These are phyloP conservation scores for Kodamaea nitidulidarum DNA, from an alignment of 805 yeast genomes.

Conservation along the genomic window DNA sequence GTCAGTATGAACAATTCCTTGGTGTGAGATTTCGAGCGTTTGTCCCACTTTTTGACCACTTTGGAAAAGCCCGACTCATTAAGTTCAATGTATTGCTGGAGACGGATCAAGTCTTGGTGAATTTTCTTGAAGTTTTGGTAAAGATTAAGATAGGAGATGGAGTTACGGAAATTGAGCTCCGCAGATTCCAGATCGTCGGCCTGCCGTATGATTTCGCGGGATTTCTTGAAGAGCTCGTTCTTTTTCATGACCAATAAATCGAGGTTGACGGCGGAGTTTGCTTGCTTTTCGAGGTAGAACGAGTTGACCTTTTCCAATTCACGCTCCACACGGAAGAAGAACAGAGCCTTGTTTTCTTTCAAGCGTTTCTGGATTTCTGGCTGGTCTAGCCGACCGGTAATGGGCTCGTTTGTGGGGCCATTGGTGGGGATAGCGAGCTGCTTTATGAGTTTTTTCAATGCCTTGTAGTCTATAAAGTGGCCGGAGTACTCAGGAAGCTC, in stretches of 20 bases:
- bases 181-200: slow-evolving; percentile 6
- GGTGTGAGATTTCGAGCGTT: slow-evolving; percentile 89
- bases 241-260: slow-evolving; percentile 75
- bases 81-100: slow-evolving; percentile 90
- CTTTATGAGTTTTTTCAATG: slow-evolving; percentile 86
- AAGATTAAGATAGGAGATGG: slow-evolving; percentile 75
- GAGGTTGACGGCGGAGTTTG: slow-evolving; percentile 74
- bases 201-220: slow-evolving; percentile 10
- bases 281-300: slow-evolving; percentile 88
- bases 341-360: slow-evolving; percentile 87
- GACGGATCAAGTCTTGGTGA: slow-evolving; percentile 79
- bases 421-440: slow-evolving; percentile 53
- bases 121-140: slow-evolving; percentile 88
- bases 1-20: slow-evolving; percentile 87
- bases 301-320: slow-evolving; percentile 92
- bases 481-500: slow-evolving; percentile 95
- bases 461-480: slow-evolving; percentile 91
- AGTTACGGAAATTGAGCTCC: slow-evolving; percentile 46
- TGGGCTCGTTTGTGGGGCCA: slow-evolving; percentile 14
- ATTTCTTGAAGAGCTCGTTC: slow-evolving; percentile 40
- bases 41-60: slow-evolving; percentile 97
- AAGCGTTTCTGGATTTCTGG: slow-evolving; percentile 43
- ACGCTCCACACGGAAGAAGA: slow-evolving; percentile 85
- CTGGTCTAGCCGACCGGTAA: slow-evolving; percentile 21
- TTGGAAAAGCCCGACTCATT: slow-evolving; percentile 95